Evolutionary conservation across 2,329 filamentous ascomycete species (phyloP), one percentile per base, ranked within the genome.

Genomic region (Orbilia javanica): DNA sequence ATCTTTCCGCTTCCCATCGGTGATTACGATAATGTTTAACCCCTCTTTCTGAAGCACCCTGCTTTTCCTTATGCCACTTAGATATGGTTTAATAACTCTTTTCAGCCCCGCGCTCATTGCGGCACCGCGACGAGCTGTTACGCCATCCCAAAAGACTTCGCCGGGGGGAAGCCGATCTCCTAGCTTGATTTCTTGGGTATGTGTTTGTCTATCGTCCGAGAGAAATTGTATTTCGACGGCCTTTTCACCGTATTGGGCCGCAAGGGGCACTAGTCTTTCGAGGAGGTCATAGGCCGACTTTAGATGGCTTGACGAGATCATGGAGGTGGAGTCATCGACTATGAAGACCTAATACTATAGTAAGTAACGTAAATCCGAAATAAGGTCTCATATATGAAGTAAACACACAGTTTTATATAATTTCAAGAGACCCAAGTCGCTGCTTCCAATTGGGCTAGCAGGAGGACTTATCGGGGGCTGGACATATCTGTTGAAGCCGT

Each of bases 11-110:
- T 27, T 53, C 13, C 64, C 64, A 44, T 53, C 31, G 2, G 64
- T 67, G 8, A 67, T 29, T 8, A 67, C 46, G 13, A 67, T 67
- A 10, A 67, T 55, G n/a, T 67, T 67, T 31, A 67, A 39, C 6
- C 64, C 64, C 7, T 53, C 48, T 18, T 50, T 52, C 5, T 20
- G 4, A 15, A 53, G 64, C 0, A 44, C 64, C 0, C 29, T 53
- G 1, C 27, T 53, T n/a, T 36, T 64, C 7, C 50, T 55, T 2
- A 67, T 44, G 3, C 22, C 29, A 6, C 46, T 15, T 4, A 67
- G 10, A 15, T 67, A 55, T 20, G 64, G 64, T 20, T 50, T 53
- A 15, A 67, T 36, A 10, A 67, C 29, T 11, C 64, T n/a, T 44
- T 67, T 52, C 4, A 67, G 31, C 29, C 46, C 64, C 27, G 64